Percentiles rank a stretch among this genome's conserved stretches.
Conservation (phyloP, 2,329 filamentous ascomycete species). For the Volutella citrinella region DNA sequence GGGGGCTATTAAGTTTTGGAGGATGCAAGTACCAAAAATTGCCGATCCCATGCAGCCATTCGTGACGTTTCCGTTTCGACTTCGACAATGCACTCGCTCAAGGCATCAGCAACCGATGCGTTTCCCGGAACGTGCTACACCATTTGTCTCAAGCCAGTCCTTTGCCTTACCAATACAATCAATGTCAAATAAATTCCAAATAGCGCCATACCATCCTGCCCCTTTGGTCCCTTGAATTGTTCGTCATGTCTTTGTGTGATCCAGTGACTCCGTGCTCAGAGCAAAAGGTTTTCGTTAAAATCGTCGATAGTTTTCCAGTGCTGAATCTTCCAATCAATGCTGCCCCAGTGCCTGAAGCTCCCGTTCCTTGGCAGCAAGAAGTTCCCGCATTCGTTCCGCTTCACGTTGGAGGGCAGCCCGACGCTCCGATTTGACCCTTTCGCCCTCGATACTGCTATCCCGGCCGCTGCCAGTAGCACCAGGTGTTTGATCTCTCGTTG, state of each 20-base stretch:
- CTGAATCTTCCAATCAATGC: conserved; percentile 19
- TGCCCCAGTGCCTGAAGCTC: conserved; percentile 51
- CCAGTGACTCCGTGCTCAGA: conserved; percentile 21
- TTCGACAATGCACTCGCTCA: conserved; percentile 12
- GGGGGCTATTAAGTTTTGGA: conserved; percentile 10
- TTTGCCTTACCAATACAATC: neutral
- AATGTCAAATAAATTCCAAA: conserved; percentile 23
- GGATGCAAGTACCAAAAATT: conserved; percentile 6
- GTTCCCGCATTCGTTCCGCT: conserved; percentile 71
- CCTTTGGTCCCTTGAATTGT: conserved; percentile 10
- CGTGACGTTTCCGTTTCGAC: conserved; percentile 13
- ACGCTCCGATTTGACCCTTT: conserved; percentile 56
- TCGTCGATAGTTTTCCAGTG: conserved; percentile 18
- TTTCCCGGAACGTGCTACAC: conserved; percentile 10
- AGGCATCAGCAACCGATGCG: conserved; percentile 11
- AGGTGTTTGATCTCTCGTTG: conserved; percentile 29
- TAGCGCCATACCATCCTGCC: conserved; percentile 17
- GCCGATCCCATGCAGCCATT: conserved; percentile 9
- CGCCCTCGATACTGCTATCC: conserved; percentile 40
- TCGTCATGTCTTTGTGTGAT: conserved; percentile 13
- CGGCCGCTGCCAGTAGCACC: conserved; percentile 16
- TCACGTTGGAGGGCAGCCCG: conserved; percentile 67
- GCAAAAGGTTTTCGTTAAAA: conserved; percentile 22
- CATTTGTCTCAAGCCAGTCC: conserved; percentile 9
- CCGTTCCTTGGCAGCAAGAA: conserved; percentile 69